These are phyloP conservation scores for Trichosporon sp. DNA, from an alignment of 1,284 basidiomycete species.

Conservation along the genomic window DNA sequence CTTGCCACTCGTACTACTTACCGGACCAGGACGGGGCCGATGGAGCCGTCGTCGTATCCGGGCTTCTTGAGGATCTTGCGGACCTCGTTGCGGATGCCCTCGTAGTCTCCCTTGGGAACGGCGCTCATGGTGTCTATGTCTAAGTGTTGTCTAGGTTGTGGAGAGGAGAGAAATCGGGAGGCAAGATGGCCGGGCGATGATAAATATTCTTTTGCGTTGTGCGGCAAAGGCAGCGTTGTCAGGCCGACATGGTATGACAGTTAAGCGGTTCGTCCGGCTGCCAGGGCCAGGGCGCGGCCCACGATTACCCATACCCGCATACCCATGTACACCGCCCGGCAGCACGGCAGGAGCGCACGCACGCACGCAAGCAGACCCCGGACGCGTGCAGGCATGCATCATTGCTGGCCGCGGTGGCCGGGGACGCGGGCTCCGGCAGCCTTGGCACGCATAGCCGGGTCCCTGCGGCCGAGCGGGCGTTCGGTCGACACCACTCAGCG, in stretches of 20 bases:
- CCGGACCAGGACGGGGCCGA: constrained; percentile 48
- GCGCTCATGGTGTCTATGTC: background rate
- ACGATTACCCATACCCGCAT: background rate
- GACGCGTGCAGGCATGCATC: background rate
- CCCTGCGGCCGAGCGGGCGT: background rate
- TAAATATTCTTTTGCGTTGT: background rate
- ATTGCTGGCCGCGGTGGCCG: background rate
- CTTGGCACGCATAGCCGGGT: background rate
- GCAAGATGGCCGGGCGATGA: background rate
- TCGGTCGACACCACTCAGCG: background rate
- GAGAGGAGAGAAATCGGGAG: background rate
- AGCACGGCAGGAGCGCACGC: too few relatives aligned
- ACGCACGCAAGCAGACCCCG: background rate
- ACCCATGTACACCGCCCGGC: too few relatives aligned
- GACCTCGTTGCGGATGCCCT: constrained; percentile 43
- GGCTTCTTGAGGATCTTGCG: constrained; percentile 46
- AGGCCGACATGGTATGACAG: background rate
- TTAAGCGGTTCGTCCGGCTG: background rate
- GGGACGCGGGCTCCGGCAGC: background rate
- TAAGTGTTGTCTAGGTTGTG: background rate
- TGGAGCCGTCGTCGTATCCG: constrained; percentile 49
- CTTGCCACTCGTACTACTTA: constrained; percentile 13
- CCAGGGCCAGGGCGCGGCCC: background rate
- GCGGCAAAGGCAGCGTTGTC: background rate
- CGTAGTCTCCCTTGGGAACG: constrained; percentile 2